Conservation (phyloP, 2,329 filamentous ascomycete species). For the Zasmidium citrigriseum region DNA sequence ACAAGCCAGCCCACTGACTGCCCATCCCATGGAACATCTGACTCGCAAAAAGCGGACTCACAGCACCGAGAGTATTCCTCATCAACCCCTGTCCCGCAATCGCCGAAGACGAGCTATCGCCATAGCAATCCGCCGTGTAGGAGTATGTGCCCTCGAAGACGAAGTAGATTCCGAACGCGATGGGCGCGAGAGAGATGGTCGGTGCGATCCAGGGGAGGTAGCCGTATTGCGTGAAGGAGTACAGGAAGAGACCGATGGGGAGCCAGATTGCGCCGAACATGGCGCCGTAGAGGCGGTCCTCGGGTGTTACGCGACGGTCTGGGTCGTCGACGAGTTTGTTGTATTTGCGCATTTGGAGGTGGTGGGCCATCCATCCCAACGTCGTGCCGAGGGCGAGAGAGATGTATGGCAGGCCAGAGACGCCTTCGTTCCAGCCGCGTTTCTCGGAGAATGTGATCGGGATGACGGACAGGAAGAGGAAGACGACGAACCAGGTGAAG, state of each 20-base stretch:
- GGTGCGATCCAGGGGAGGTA: conserved; percentile 53
- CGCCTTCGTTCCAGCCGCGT: conserved; percentile 54
- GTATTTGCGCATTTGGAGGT: conserved; percentile 55
- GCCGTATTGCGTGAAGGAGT: conserved; percentile 56
- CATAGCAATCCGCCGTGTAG: conserved; percentile 57
- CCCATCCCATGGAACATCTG: conserved; percentile 57
- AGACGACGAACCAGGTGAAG: conserved; percentile 56
- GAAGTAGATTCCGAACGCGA: conserved; percentile 57
- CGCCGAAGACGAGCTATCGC: conserved; percentile 44
- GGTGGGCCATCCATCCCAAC: conserved; percentile 50
- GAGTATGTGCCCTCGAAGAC: conserved; percentile 50
- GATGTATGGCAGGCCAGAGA: conserved; percentile 54
- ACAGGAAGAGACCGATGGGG: conserved; percentile 54
- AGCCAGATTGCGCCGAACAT: conserved; percentile 51
- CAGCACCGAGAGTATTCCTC: conserved; percentile 55
- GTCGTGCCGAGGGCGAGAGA: conserved; percentile 52
- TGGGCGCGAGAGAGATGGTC: conserved; percentile 51
- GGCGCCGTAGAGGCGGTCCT: conserved; percentile 52
- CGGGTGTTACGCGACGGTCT: conserved; percentile 41
- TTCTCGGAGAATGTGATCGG: conserved; percentile 55
- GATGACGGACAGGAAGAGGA: conserved; percentile 56
- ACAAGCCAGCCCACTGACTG: conserved; percentile 54
- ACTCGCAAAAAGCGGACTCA: conserved; percentile 54
- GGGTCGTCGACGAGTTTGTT: conserved; percentile 42
- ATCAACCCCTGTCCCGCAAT: conserved; percentile 56